A percentile compares a stretch with the other conserved stretches of the same genome.
Evolutionary conservation across 1,284 basidiomycete species (phyloP).

Genomic region (Cutaneotrichosporon cyanovorans): DNA sequence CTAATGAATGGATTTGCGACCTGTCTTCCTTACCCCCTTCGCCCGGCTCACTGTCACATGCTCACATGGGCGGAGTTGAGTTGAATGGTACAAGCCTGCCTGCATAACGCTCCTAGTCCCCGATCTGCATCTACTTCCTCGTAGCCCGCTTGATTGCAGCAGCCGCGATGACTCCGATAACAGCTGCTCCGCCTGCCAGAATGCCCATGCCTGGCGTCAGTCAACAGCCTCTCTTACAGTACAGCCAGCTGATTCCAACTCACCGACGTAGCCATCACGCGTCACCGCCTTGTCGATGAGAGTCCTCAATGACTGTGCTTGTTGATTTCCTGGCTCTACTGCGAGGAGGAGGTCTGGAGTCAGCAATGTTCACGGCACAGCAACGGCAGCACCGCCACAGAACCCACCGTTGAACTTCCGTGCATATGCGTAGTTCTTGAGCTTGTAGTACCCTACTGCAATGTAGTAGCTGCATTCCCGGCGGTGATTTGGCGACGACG

Average conservation of each 20-base stretch:
- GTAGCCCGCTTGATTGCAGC: slow-evolving; percentile 79
- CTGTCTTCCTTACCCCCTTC: too few species aligned
- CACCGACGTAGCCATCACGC: slow-evolving; percentile 52
- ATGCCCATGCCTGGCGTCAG: slow-evolving; percentile 70
- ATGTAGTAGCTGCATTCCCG: slow-evolving; percentile 97
- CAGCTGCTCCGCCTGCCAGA: slow-evolving; percentile 77
- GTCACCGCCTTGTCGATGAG: slow-evolving; percentile 84
- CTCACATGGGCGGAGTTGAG: too few species aligned
- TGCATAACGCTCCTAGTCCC: too few species aligned
- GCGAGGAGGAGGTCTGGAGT: slow-evolving; percentile 70
- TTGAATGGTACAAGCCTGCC: too few species aligned
- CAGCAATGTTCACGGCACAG: not conserved
- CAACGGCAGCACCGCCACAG: not conserved
- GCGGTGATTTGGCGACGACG: slow-evolving; percentile 74
- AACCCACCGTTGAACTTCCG: slow-evolving; percentile 81
- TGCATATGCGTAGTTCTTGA: slow-evolving; percentile 90
- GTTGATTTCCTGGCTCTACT: slow-evolving; percentile 89
- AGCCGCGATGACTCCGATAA: slow-evolving; percentile 74
- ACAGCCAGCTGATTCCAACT: slow-evolving; percentile 36
- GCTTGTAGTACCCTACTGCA: slow-evolving; percentile 92
- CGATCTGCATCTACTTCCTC: slow-evolving; percentile 18
- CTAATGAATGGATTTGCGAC: too few species aligned
- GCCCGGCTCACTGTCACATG: too few species aligned
- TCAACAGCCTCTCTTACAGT: too few species aligned
- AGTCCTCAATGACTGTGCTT: slow-evolving; percentile 74